A percentile compares a stretch with the other conserved stretches of the same genome.
Evolutionary conservation across 2,329 filamentous ascomycete genomes (phyloP).

Genomic region (Fonsecaea erecta): DNA sequence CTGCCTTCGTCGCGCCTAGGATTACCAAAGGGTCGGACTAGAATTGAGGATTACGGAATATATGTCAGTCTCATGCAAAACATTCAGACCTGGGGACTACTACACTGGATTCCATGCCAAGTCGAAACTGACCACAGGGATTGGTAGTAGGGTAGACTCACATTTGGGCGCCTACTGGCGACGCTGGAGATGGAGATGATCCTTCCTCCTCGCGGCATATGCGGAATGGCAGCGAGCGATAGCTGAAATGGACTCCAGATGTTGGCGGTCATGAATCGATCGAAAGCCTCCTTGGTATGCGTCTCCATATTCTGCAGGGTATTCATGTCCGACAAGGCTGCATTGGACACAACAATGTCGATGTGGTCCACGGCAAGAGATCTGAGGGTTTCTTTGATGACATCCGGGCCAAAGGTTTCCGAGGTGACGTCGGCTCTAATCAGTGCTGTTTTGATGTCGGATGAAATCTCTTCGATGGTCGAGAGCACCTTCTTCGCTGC

Average conservation of each 20-base stretch:
- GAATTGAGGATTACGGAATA: background rate
- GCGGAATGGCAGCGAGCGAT: conserved; percentile 8
- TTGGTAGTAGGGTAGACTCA: background rate
- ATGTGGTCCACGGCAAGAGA: conserved; percentile 11
- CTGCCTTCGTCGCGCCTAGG: conserved; percentile 40
- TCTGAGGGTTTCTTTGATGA: conserved; percentile 3
- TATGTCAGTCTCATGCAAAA: background rate
- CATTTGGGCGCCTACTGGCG: conserved; percentile 1
- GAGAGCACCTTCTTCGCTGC: conserved; percentile 8
- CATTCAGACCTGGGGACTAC: background rate
- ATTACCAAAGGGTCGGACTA: conserved; percentile 6
- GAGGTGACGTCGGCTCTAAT: conserved; percentile 14
- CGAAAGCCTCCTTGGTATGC: conserved; percentile 8
- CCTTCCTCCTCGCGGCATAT: conserved; percentile 15
- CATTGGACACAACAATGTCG: conserved; percentile 20
- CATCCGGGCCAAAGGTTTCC: conserved; percentile 5
- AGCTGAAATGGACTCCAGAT: conserved; percentile 1
- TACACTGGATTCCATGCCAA: too few species aligned
- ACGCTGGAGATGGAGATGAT: conserved; percentile 23
- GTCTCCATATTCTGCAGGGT: background rate
- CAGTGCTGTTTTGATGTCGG: conserved; percentile 3
- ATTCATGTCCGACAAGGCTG: conserved; percentile 2
- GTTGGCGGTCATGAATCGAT: conserved; percentile 7
- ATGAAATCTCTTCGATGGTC: background rate
- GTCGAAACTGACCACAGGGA: background rate